Conservation (phyloP, 2,329 filamentous ascomycete species). For the Mycosphaerella sp. region DNA sequence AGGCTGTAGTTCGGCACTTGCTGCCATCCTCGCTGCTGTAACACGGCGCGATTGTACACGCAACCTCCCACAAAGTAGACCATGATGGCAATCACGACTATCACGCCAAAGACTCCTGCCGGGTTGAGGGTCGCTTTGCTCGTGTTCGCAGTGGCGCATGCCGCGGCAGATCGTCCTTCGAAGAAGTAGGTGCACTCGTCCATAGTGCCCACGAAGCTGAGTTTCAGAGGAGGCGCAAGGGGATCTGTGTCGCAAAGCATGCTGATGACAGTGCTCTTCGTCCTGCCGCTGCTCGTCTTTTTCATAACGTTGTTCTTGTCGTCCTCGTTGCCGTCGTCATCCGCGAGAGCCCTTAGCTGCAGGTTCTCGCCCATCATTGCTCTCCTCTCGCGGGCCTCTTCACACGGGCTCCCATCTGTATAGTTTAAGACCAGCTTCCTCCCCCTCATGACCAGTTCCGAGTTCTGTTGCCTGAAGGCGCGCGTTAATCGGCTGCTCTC, state of each 20-base stretch:
- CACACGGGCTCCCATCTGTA: constrained; percentile 46
- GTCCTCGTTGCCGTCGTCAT: constrained; percentile 35
- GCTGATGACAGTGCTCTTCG: constrained; percentile 81
- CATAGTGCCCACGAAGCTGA: constrained; percentile 75
- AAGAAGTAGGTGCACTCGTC: constrained; percentile 96
- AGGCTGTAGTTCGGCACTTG: constrained; percentile 91
- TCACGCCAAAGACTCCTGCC: constrained; percentile 80
- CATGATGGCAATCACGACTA: constrained; percentile 66
- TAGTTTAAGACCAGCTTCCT: constrained; percentile 55
- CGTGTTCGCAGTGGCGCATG: constrained; percentile 65
- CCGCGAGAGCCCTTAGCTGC: constrained; percentile 37
- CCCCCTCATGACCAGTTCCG: constrained; percentile 53
- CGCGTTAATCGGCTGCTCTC: too few relatives aligned
- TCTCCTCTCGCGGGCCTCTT: constrained; percentile 30
- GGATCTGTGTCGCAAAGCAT: constrained; percentile 89
- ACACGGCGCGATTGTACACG: constrained; percentile 90
- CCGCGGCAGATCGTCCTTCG: constrained; percentile 78
- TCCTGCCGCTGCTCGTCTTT: constrained; percentile 40
- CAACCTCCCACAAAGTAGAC: constrained; percentile 90
- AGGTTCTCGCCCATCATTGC: constrained; percentile 23
- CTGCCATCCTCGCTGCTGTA: constrained; percentile 89
- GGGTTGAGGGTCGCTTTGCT: constrained; percentile 57
- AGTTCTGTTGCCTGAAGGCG: constrained; percentile 48
- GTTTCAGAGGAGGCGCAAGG: constrained; percentile 57
- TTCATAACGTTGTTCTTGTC: constrained; percentile 33